These are phyloP conservation scores for Ophiostoma angusticollis DNA, from an alignment of 2,329 filamentous ascomycete genomes.

Conservation along the genomic window DNA sequence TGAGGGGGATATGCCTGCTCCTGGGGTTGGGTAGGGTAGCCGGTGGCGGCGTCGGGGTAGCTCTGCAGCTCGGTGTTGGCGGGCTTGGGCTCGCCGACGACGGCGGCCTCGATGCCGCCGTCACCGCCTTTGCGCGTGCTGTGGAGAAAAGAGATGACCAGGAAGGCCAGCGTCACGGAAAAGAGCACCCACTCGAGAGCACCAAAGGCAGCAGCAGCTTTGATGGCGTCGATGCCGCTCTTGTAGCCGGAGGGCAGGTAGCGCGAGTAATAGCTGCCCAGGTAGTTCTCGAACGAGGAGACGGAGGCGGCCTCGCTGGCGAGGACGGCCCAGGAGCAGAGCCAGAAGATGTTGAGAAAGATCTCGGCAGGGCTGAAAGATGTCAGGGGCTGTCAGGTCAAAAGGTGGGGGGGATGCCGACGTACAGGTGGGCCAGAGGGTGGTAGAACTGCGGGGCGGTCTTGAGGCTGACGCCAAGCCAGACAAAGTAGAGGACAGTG, in stretches of 20 bases:
- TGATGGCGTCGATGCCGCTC: constrained; percentile 12
- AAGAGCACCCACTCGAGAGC: constrained; percentile 15
- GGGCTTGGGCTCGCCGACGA: constrained; percentile 1
- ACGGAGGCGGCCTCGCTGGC: constrained; percentile 11
- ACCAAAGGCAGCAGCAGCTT: constrained; percentile 14
- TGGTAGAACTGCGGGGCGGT: constrained; percentile 10
- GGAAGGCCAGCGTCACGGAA: constrained; percentile 8
- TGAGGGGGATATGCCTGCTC: no score
- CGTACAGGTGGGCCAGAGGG: constrained; percentile 11
- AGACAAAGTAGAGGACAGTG: constrained; percentile 14
- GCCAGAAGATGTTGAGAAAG: constrained; percentile 14
- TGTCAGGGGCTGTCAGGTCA: no score
- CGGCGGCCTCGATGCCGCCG: background rate
- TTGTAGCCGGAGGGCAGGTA: background rate
- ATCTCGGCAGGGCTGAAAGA: constrained; percentile 12
- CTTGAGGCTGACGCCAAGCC: constrained; percentile 10
- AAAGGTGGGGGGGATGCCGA: background rate
- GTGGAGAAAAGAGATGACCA: constrained; percentile 4
- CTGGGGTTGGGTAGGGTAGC: background rate
- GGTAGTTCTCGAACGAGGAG: background rate
- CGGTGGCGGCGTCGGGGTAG: constrained; percentile 1
- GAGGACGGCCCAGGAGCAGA: constrained; percentile 14
- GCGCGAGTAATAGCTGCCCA: background rate
- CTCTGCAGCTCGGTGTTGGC: constrained; percentile 5
- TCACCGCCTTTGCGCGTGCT: background rate